Evolutionary conservation across 2,329 filamentous ascomycete genomes (phyloP), one percentile per base, ranked within the genome.

Genomic region (Knoxdaviesia capensis): DNA sequence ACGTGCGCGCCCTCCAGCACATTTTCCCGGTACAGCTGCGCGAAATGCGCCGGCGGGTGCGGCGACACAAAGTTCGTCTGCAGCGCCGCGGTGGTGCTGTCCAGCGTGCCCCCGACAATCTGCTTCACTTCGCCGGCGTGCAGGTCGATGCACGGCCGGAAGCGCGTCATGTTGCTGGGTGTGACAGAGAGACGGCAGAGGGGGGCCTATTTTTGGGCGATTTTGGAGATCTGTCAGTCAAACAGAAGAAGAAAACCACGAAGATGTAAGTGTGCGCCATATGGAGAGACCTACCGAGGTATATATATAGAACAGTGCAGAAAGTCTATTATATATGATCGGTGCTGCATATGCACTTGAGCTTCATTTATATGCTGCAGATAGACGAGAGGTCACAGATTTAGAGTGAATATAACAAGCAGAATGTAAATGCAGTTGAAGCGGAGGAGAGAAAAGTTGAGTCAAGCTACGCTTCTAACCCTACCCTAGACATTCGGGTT

Each of bases 91-190:
- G 72, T 71, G 6, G 68, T 58, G 55, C 71, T 71, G 61, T 80
- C 80, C 47, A 98, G 71, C 2, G 90, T 96, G 45, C 90, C 88
- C 51, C 90, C 90, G 36, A 98, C 87, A 51, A 98, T 98, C 60
- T 98, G 90, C 66, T 98, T 98, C 45, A 98, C 90, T 56, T 88
- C 80, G 9, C 90, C 90, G n/a, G 87, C 80, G 59, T 98, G 90
- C 42, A 98, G 73, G 62, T 98, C 90, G 59, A 98, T 96, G 56
- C 90, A 98, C 20, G 90, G 90, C 35, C 90, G 72, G 56, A 98
- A 98, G 51, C 79, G 77, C 3, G 90, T 96, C 90, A 98, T 94
- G 37, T 47, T 63, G 43, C n/a, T 5, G 28, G 11, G 8, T 6
- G 34, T 44, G 31, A 6, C 6, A 36, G 10, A 29, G 32, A n/a